Base-by-base conservation (phyloP, 768 basidiomycete genomes). In the Leucosporidium yakuticum region DNA sequence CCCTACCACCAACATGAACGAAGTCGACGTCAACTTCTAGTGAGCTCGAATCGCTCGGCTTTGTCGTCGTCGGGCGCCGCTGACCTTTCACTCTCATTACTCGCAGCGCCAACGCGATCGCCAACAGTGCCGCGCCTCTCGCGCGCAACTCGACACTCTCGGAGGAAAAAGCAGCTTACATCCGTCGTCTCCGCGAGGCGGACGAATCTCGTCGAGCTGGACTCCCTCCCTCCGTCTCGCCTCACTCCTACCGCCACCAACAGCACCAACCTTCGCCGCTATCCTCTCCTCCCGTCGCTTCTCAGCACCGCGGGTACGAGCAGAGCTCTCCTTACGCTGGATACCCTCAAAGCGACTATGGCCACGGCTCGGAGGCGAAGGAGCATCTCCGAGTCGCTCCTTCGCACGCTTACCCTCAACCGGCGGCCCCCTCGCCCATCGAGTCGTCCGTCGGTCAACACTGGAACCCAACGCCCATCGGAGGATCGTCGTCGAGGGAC, bases 101-200 rank as follows among this genome's bases (percentile, higher is more conserved):
- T 44, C 39, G 39, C 53, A 54, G 53, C 63, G 65, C 63, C 4
- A 63, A 64, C n/a, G n/a, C 48, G 7, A 58, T 71, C 49, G 64
- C 60, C 3, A 47, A 51, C 39, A 44, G 39, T 15, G 50, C 50
- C 50, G 25, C 53, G 14, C 29, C 53, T 11, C 53, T 54, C 15
- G 2, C 23, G 27, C 53, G 53, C 53, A 54, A 54, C 53, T 29
- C 53, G 25, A 54, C 53, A 14, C 15, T 29, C 25, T 25, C 53
- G 53, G 59, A 61, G 2, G 69, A 67, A 34, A 71, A 71, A 23
- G 69, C 65, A 9, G 60, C 53, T 1, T 71, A 71, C 51, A 55
- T 71, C 5, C 60, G 63, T 25, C 65, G 62, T n/a, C 51, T 71
- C 0, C 69, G 69, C 6, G 54, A 62, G 49, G 34, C 50, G 17